Conservation (phyloP, 805 yeast species). For the Torulaspora delbrueckii region DNA sequence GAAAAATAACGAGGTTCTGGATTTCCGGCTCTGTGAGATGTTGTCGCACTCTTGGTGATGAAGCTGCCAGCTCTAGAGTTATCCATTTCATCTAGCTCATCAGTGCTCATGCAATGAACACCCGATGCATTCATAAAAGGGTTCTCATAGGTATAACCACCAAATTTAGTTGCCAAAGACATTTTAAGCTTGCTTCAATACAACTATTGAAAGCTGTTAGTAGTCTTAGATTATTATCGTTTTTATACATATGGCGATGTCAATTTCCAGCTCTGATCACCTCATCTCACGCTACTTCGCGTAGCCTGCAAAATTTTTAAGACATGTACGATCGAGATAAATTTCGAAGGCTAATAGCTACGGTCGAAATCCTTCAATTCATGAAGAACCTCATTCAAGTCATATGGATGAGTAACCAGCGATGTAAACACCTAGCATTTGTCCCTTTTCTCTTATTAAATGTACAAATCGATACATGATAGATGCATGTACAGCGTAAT, state of each 20-base stretch:
- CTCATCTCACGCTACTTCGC: not conserved
- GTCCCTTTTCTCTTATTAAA: no score
- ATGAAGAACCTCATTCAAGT: no score
- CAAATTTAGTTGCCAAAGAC: slow-evolving; percentile 20
- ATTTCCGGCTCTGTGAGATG: slow-evolving; percentile 27
- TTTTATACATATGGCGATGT: not conserved
- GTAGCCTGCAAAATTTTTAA: not conserved
- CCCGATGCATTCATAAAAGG: slow-evolving; percentile 35
- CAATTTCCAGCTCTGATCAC: not conserved
- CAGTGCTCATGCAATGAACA: slow-evolving; percentile 31
- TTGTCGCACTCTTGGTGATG: slow-evolving; percentile 32
- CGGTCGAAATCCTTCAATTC: no score
- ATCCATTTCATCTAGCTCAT: slow-evolving; percentile 27
- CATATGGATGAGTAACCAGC: no score
- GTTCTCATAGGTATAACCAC: slow-evolving; percentile 21
- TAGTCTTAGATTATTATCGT: not conserved
- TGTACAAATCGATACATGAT: no score
- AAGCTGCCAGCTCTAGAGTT: slow-evolving; percentile 28
- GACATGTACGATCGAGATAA: no score
- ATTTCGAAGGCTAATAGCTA: no score
- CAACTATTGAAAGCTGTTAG: not conserved
- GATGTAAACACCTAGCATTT: no score
- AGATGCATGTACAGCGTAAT: no score
- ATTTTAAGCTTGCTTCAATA: not conserved
- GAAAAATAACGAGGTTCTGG: slow-evolving; percentile 32